Base-by-base conservation (phyloP, 2,329 filamentous ascomycete genomes). In the Fusarium buharicum region DNA sequence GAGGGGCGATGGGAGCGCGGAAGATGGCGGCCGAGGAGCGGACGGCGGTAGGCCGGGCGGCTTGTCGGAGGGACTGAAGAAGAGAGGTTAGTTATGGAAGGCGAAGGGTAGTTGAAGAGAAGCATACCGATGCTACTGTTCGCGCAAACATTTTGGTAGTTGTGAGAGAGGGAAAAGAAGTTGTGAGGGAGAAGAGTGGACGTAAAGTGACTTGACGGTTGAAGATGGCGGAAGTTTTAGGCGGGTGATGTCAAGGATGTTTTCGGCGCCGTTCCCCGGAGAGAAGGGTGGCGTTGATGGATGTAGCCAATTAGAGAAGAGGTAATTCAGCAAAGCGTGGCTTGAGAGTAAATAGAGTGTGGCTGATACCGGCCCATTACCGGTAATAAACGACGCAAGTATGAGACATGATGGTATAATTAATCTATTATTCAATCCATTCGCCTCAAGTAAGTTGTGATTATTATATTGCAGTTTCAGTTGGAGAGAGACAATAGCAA, bases 61-160 rank as follows among this genome's bases (percentile, higher is more conserved):
- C 73, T 67, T 77, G 76, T 68, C 77, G 73, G 46, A 76, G 69
- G 62, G 67, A 74, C 77, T 79, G 43, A 1, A 31, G 22, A 24
- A 9, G 3, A 12, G 8, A 18, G 8, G 45, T 70, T 43, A 69
- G 59, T 33, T 28, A 16, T 36, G 28, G 24, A 13, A 12, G 6
- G 39, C 12, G 2, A 10, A 17, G 8, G 28, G 41, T 14, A 43
- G 13, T 6, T 12, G 11, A 22, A 37, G 4, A 3, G 24, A 2
- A 1, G 2, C 64, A 27, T 55, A 71, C 69, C 30, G 69, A 71
- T 34, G 59, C 58, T 59, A 68, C 59, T 68, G 67, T 68, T 71
- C 67, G 67, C 28, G 69, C 54, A 56, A 71, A 71, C 69, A 71
- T 71, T 30, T 50, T 71, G 37, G 49, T 11, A 14, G 41, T 17